Base-by-base conservation (phyloP, 2,329 filamentous ascomycete genomes). In the Alternaria sp. region DNA sequence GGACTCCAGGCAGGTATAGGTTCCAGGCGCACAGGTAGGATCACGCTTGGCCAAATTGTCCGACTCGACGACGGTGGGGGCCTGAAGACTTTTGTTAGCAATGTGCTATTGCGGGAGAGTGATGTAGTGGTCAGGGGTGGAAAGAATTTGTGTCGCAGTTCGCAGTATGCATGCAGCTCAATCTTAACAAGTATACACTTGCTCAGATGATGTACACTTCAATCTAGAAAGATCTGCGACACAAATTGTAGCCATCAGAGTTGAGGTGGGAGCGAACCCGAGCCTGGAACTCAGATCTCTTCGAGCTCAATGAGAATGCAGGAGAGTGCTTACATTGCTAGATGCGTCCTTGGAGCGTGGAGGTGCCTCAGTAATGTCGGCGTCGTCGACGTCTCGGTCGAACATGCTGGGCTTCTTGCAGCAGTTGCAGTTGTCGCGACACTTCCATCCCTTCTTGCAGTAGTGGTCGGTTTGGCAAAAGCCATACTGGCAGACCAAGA, bases 401-500 rank as follows among this genome's bases (percentile, higher is more conserved):
- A 51, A 23, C 6, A 26, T n/a, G 4, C 0, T 19, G 12, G 40
- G 12, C 50, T 61, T 62, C 53, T 57, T 61, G 51, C 65, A 69
- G 46, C 67, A 69, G 13, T 10, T 32, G 44, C 67, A 69, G 5
- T 59, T 43, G n/a, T 67, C 57, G 30, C 30, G 56, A 46, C 67
- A 68, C n/a, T 44, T 54, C 15, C 36, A 51, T 2, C 53, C 57
- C 58, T 32, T 53, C 12, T 54, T 57, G 59, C 65, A 69, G 43
- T 65, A 67, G 19, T 56, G 51, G 6, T 65, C 67, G 8, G 57
- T 61, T 11, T 46, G 50, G 50, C 65, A 69, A 52, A 69, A 67
- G 12, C 67, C 65, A 19, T 61, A 61, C n/a, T 44, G 44, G 40
- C 65, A 69, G 12, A 62, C 54, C 32, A 64, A 43, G 12, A 65